A percentile compares a stretch with the other conserved stretches of the same genome.
Evolutionary conservation across 2,329 filamentous ascomycete species (phyloP).

Genomic region (Biscogniauxia mediterranea): DNA sequence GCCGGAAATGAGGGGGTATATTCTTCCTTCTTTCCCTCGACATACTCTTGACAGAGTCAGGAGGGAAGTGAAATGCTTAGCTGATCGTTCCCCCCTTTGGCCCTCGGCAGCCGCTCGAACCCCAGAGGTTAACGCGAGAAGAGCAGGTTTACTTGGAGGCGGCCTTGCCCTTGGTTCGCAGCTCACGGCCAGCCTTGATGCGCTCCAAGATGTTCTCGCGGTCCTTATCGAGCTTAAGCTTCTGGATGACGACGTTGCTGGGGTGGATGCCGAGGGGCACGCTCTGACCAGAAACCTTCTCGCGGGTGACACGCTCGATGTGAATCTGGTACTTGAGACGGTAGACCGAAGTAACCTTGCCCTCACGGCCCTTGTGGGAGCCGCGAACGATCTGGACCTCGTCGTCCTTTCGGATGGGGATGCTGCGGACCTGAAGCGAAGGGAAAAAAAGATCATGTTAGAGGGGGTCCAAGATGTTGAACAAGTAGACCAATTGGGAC

Average conservation of each 20-base stretch:
- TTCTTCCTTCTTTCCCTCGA: background rate
- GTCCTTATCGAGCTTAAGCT: slow-evolving; percentile 98
- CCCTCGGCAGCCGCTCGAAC: slow-evolving; percentile 3
- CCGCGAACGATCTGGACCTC: slow-evolving; percentile 92
- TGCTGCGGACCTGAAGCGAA: slow-evolving; percentile 74
- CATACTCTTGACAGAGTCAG: background rate
- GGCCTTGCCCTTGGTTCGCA: slow-evolving; percentile 68
- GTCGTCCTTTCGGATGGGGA: slow-evolving; percentile 97
- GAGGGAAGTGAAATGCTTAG: background rate
- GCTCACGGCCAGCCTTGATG: slow-evolving; percentile 77
- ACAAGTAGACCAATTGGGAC: no score
- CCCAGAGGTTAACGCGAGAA: background rate
- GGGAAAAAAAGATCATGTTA: background rate
- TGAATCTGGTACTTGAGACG: slow-evolving; percentile 97
- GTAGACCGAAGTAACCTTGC: slow-evolving; percentile 97
- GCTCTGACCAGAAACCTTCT: slow-evolving; percentile 96
- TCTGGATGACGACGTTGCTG: slow-evolving; percentile 97
- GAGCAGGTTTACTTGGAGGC: slow-evolving; percentile 46
- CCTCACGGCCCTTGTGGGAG: slow-evolving; percentile 94
- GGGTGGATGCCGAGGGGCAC: slow-evolving; percentile 93
- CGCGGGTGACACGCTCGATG: slow-evolving; percentile 92
- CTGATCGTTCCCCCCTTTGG: background rate
- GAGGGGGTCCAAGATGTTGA: background rate
- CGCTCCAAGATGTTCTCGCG: slow-evolving; percentile 84
- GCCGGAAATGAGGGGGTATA: slow-evolving; percentile 3